A percentile compares a stretch with the other conserved stretches of the same genome.
phyloP scores from a whole-genome alignment of 2,329 filamentous ascomycete genomes.

The Colletotrichum australisinense region DNA sequence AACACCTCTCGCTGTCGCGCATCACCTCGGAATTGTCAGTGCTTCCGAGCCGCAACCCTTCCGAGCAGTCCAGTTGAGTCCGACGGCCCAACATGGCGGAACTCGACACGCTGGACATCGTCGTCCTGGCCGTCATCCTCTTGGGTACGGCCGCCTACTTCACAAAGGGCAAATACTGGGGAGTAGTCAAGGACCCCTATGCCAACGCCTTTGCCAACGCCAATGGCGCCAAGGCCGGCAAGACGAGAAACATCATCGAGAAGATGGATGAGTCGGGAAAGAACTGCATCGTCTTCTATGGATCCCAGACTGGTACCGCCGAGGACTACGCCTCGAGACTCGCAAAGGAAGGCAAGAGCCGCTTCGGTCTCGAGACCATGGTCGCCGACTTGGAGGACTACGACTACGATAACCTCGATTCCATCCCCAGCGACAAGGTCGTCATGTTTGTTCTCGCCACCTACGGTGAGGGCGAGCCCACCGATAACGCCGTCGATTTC shows the following conservation, averaged over 20 bases:
- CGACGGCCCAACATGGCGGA: conserved; percentile 77
- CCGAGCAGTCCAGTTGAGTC: conserved; percentile 13
- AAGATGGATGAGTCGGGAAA: conserved; percentile 96
- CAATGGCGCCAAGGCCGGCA: conserved; percentile 79
- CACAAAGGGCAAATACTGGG: conserved; percentile 97
- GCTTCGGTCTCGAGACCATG: conserved; percentile 98
- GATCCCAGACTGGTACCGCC: conserved; percentile 96
- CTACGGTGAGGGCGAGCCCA: conserved; percentile 98
- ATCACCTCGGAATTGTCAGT: conserved; percentile 10
- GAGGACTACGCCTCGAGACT: conserved; percentile 97
- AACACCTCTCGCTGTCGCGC: not conserved
- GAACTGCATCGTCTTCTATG: conserved; percentile 98
- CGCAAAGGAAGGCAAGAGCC: conserved; percentile 96
- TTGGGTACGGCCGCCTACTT: conserved; percentile 94
- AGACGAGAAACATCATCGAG: conserved; percentile 92
- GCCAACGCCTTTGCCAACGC: conserved; percentile 78
- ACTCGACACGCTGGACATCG: conserved; percentile 93
- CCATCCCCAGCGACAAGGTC: conserved; percentile 88
- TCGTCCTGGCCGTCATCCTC: conserved; percentile 88
- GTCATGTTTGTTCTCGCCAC: conserved; percentile 96
- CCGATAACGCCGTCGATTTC: conserved; percentile 98
- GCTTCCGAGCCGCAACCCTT: conserved; percentile 8
- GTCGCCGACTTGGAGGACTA: conserved; percentile 98
- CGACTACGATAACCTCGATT: conserved; percentile 93
- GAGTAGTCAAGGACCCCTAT: conserved; percentile 88